Evolutionary conservation across 1,284 basidiomycete species (phyloP).

Genomic region (Peniophora sp.): DNA sequence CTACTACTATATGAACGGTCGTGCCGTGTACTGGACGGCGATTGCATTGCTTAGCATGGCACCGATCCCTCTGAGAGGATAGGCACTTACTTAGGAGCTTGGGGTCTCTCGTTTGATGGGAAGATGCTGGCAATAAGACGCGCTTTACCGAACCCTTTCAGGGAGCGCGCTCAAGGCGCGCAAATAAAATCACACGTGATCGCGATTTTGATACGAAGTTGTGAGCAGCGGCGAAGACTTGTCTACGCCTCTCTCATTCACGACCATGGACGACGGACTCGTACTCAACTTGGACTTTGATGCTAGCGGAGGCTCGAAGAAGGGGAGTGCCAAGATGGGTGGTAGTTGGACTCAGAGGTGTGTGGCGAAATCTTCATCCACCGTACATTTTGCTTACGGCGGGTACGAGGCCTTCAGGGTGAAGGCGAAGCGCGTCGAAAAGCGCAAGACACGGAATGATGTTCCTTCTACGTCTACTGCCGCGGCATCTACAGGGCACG

Average conservation of each 20-base stretch:
- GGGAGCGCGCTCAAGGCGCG: no score
- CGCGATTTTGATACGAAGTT: not conserved
- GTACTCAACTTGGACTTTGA: conserved; percentile 57
- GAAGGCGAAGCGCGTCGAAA: conserved; percentile 61
- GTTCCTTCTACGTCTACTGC: conserved; percentile 22
- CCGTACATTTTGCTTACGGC: conserved; percentile 8
- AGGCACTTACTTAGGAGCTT: no score
- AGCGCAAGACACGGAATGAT: conserved; percentile 55
- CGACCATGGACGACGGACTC: conserved; percentile 57
- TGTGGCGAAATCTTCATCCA: conserved; percentile 14
- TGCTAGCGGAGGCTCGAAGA: conserved; percentile 21
- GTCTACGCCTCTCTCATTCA: not conserved
- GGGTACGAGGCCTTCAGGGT: conserved; percentile 42
- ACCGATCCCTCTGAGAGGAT: no score
- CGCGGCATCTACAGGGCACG: conserved; percentile 8
- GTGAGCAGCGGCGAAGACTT: not conserved
- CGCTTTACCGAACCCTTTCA: no score
- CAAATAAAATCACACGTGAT: no score
- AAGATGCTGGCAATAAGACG: no score
- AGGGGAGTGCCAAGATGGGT: conserved; percentile 45
- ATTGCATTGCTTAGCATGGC: no score
- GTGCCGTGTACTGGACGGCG: no score
- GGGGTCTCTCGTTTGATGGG: no score
- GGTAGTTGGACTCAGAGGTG: conserved; percentile 85
- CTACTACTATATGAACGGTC: no score